Evolutionary conservation across 495 filamentous ascomycete genomes (phyloP), one percentile per base, ranked within the genome.

Genomic region (Staphylotrichum longicolle): DNA sequence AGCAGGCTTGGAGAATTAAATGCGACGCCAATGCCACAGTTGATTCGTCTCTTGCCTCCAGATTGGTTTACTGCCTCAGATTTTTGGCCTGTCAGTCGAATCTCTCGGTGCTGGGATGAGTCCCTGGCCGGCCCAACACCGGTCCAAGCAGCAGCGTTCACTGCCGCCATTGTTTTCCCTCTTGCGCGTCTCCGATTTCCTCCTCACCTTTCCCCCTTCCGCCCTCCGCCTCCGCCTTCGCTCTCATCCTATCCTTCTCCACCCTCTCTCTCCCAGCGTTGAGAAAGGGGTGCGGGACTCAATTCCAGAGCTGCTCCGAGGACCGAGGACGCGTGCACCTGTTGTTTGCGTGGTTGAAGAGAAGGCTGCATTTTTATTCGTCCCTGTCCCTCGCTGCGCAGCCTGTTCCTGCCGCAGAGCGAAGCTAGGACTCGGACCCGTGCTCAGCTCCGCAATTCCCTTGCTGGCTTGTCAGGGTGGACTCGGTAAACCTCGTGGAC

Each of bases 361-460:
- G 35, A 41, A 45, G 27, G 35, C 42, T 39, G 50, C 30, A 14
- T 40, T 49, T 57, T 50, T 57, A 35, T 50, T 45, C 35, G 15
- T 40, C 41, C 7, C 27, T 11, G 2, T 7, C 6, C 5, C 57
- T 14, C 30, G 20, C 41, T 41, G 41, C 58, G 20, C 20, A 27
- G 20, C 20, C 20, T 46, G 35, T 54, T 62, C 53, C 60, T 56
- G 60, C 60, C 33, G 40, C 40, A 61, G 59, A 52, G 45, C 54
- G 53, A 56, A 61, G 57, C 52, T 60, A 47, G 49, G 47, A 62
- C 60, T 54, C 32, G 44, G 55, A 54, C 50, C 61, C 44, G 44
- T 63, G 27, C 61, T 48, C 64, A 63, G 55, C 64, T 66, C 64
- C 64, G 64, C 64, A 60, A 54, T 61, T 61, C 59, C 51, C 34